Evolutionary conservation across 2,329 filamentous ascomycete genomes (phyloP), one percentile per base, ranked within the genome.

Genomic region (Aschersonia sp.): DNA sequence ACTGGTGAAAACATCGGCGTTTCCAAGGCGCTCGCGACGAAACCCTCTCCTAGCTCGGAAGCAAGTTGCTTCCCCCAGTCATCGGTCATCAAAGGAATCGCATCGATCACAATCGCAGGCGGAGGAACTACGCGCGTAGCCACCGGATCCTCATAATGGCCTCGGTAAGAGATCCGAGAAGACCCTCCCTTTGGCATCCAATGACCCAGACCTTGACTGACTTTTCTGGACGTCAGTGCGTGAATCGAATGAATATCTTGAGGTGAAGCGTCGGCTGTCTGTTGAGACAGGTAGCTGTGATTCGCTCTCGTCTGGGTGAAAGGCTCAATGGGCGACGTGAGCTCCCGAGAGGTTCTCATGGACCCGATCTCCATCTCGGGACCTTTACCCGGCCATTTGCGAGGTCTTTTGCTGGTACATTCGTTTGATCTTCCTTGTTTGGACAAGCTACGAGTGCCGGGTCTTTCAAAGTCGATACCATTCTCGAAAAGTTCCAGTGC

Each of bases 401-500:
- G 22, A 22, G 22, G 22, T 22, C 22, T 22, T 22, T 22, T 22
- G 22, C 22, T 22, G 22, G 22, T 22, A 22, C 22, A 22, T 22
- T 30, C 29, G 14, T 30, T 29, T 45, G 42, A 31, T n/a, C 12
- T 29, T 22, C 47, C 39, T 51, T 48, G 44, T 46, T 44, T 42
- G 51, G 47, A 35, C 22, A 35, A 40, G 32, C 30, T 22, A 7
- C 39, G 12, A 14, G 47, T 37, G 33, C 52, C 50, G 30, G 50
- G 49, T 46, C 46, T 51, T 33, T 57, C 53, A 48, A 63, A 62
- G 42, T 46, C 55, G 48, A 62, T 62, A 22, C 57, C 60, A 48
- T 62, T 61, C 50, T 58, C 54, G 41, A 60, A 61, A 30, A 62
- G 54, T 47, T 63, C 62, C 53, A 57, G 51, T 4, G 57, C 57